These are phyloP conservation scores for Suaeda aralocaspica DNA, from an alignment of 148 eudicot species.

Conservation along the genomic window DNA sequence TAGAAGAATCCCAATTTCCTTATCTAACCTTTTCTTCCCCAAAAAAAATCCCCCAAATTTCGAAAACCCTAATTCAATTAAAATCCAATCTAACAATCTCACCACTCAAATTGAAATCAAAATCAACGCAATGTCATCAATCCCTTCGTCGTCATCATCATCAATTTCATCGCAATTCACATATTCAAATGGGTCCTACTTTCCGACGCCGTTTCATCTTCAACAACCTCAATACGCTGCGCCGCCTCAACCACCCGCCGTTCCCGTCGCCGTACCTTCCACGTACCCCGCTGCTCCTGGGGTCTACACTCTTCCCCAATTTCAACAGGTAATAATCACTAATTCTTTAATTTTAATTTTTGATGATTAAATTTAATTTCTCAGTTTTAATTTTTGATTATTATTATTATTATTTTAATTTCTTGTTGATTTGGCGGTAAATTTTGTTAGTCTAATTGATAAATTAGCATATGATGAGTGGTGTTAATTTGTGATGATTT, in stretches of 20 bases:
- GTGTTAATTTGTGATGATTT: too few species aligned
- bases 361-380: too few species aligned
- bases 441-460: too few species aligned
- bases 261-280: constrained; percentile 28
- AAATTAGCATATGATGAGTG: too few species aligned
- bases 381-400: too few species aligned
- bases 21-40: too few species aligned
- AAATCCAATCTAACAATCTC: too few species aligned
- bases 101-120: not conserved
- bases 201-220: constrained; percentile 84
- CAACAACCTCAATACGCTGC: constrained; percentile 54
- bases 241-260: constrained; percentile 29
- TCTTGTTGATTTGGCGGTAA: not conserved
- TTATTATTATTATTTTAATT: not conserved
- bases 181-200: constrained; percentile 51
- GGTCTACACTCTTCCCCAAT: constrained; percentile 66
- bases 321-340: constrained; percentile 70
- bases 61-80: not conserved
- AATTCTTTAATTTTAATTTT: too few species aligned
- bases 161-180: constrained; percentile 51
- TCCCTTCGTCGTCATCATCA: constrained; percentile 36
- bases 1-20: too few species aligned
- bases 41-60: not conserved
- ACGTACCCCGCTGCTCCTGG: constrained; percentile 32
- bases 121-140: constrained; percentile 32